Base-by-base conservation (phyloP, 1,139 yeast genomes). In the Yamadazyma diddensiae region DNA sequence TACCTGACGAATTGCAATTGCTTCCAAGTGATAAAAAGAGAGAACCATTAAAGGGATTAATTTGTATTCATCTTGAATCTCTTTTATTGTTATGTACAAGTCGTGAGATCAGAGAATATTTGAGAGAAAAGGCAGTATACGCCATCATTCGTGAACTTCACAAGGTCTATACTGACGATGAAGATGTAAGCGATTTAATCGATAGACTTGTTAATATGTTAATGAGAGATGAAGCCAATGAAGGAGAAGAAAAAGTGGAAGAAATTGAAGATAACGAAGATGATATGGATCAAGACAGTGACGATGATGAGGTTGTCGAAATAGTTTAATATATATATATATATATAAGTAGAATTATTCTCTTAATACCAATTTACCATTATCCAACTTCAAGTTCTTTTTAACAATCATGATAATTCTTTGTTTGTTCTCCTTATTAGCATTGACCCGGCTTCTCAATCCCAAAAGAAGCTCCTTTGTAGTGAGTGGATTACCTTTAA, bases 1-100 rank as follows among this genome's bases (percentile, higher is more conserved):
- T 92, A 43, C 97, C 97, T 1, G 96, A 86, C 20, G 95, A 86
- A 52, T 73, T 90, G 36, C 95, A 87, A 57, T 68, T 85, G 32
- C 65, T 87, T 34, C 85, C 86, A 10, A 78, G 78, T 18, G 94
- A 84, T 43, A 87, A 86, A 55, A 54, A 66, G 47, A 76, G 95
- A 48, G 98, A 92, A 44, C 81, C 94, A 5, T 66, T 77, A 12
- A 59, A 63, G 19, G 77, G 79, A 6, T 77, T 88, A 34, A 64
- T 85, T 33, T 70, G 79, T 33, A 77, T 79, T 6, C 94, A 86
- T 49, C 66, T 85, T 42, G 96, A 88, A 56, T 77, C 88, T 38
- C 57, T 88, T 31, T 63, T 88, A 36, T 65, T 92, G 33, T 70
- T 92, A 35, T 83, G 94, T 56, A 79, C 95, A 3, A 81, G 94